Percentiles rank a stretch among this genome's conserved stretches.
These are phyloP conservation scores for Colletotrichum euphorbiae DNA, from an alignment of 2,329 filamentous ascomycete genomes.

Conservation along the genomic window DNA sequence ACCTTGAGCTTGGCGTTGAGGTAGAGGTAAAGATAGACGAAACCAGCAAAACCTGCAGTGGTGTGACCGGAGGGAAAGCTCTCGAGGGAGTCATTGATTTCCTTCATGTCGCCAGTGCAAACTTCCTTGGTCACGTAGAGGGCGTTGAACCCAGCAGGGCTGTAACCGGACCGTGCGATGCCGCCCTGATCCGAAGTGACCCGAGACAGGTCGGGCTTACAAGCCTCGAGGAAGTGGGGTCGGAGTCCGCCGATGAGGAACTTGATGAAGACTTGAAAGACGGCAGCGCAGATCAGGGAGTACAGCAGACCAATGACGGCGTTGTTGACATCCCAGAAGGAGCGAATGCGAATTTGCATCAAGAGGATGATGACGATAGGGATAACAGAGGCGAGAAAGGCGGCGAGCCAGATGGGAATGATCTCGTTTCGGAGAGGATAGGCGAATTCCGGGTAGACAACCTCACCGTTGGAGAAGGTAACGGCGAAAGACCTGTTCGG, in stretches of 20 bases:
- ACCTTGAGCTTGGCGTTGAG: conserved; percentile 84
- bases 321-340: conserved; percentile 79
- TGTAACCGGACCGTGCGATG: conserved; percentile 56
- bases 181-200: conserved; percentile 56
- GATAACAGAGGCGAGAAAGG: conserved; percentile 72
- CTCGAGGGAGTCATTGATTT: conserved; percentile 77
- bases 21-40: conserved; percentile 78
- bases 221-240: conserved; percentile 79
- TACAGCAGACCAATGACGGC: conserved; percentile 77
- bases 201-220: conserved; percentile 68
- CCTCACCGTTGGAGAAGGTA: conserved; percentile 72
- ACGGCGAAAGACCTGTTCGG: conserved; percentile 78
- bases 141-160: conserved; percentile 62
- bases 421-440: conserved; percentile 78
- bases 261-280: conserved; percentile 83
- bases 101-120: conserved; percentile 72
- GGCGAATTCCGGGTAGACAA: conserved; percentile 77
- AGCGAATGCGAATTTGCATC: conserved; percentile 75
- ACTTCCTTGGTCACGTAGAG: conserved; percentile 78
- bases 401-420: conserved; percentile 77
- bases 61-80: conserved; percentile 81
- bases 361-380: conserved; percentile 74
- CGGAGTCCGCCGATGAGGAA: conserved; percentile 79
- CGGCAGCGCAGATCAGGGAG: conserved; percentile 75
- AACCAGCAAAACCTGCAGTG: conserved; percentile 78